phyloP scores from a whole-genome alignment of 2,329 filamentous ascomycete species.

The Sclerotinia sclerotiorum region DNA sequence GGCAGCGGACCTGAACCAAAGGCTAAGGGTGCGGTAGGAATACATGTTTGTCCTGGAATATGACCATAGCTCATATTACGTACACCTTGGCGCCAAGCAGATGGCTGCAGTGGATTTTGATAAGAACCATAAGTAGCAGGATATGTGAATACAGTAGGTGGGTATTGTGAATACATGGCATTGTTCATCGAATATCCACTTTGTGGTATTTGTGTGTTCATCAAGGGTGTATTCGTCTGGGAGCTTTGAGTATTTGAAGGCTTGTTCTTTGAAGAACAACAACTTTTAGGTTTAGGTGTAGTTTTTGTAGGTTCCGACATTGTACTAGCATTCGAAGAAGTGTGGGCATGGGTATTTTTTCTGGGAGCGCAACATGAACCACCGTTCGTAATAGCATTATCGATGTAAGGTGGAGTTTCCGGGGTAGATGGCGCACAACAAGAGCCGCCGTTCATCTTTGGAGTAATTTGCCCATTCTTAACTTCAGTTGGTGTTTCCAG shows the following conservation, averaged over 20 bases:
- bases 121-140: constrained; percentile 56
- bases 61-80: constrained; percentile 44
- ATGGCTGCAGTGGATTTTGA: constrained; percentile 55
- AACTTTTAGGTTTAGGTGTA: constrained; percentile 35
- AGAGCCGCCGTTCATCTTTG: constrained; percentile 26
- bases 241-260: constrained; percentile 29
- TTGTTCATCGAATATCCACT: constrained; percentile 32
- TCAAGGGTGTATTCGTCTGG: constrained; percentile 18
- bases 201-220: constrained; percentile 36
- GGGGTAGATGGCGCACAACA: constrained; percentile 22
- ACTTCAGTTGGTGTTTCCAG: constrained; percentile 29
- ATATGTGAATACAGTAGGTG: constrained; percentile 52
- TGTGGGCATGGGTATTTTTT: constrained; percentile 31
- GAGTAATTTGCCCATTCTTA: constrained; percentile 25
- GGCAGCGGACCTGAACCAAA: constrained; percentile 43
- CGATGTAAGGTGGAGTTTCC: constrained; percentile 16
- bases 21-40: constrained; percentile 25
- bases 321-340: constrained; percentile 32
- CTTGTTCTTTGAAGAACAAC: constrained; percentile 43
- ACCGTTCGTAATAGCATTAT: constrained; percentile 22
- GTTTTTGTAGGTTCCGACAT: constrained; percentile 29
- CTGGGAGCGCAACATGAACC: constrained; percentile 33
- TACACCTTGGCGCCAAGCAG: constrained; percentile 53
- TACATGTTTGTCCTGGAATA: constrained; percentile 34
- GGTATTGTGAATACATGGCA: constrained; percentile 31